Evolutionary conservation across 257 asterid genomes (phyloP).

Genomic region (Salvia hispanica): DNA sequence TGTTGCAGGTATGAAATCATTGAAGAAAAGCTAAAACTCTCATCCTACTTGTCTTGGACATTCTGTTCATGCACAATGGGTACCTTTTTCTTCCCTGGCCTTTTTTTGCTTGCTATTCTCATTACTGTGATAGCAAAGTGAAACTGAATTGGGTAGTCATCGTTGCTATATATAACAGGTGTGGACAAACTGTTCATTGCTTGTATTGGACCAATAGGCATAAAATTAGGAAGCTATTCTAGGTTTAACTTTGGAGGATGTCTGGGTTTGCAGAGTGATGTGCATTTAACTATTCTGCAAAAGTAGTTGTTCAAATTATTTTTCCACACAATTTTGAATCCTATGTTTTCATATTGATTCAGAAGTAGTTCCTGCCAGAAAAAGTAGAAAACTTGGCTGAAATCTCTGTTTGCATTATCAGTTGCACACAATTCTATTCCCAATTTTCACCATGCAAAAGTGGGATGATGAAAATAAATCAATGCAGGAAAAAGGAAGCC

Average conservation of each 20-base stretch:
- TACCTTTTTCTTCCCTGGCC: constrained; percentile 32
- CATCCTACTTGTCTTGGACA: constrained; percentile 88
- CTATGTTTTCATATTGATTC: neutral
- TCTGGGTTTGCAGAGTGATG: neutral
- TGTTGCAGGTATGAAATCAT: constrained; percentile 76
- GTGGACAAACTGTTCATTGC: neutral
- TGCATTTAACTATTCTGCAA: neutral
- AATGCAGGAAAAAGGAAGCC: constrained; percentile 89
- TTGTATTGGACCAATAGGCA: neutral
- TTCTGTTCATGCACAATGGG: constrained; percentile 93
- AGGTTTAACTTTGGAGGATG: constrained; percentile 8
- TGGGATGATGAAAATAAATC: constrained; percentile 27
- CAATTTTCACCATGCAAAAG: neutral
- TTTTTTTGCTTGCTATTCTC: constrained; percentile 13
- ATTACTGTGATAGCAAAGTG: constrained; percentile 6
- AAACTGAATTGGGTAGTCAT: neutral
- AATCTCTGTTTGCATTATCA: constrained; percentile 17
- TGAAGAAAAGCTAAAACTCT: constrained; percentile 81
- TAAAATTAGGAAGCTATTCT: neutral
- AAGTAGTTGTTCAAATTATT: constrained; percentile 4
- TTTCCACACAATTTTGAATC: neutral
- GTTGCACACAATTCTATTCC: constrained; percentile 1
- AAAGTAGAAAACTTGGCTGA: constrained; percentile 6
- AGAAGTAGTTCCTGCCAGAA: neutral
- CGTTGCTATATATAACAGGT: neutral